phyloP scores from a whole-genome alignment of 2,329 filamentous ascomycete genomes.

The Nemania serpens region DNA sequence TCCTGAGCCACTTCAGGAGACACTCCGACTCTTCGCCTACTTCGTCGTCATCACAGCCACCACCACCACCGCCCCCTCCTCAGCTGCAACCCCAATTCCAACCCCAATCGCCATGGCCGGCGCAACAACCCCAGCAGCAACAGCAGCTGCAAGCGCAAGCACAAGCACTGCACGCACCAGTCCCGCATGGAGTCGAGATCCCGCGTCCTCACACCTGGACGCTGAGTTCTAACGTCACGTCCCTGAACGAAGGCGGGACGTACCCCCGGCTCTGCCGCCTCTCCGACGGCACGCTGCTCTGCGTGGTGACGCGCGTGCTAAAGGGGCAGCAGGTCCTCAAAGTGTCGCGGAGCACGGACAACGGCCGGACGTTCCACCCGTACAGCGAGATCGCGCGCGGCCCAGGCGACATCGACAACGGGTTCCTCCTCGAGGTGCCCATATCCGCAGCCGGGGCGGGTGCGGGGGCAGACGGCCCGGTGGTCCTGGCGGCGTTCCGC shows the following conservation, averaged over 20 bases:
- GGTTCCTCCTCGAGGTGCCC: conserved; percentile 50
- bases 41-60: background rate
- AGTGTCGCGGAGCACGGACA: conserved; percentile 51
- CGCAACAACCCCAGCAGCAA: background rate
- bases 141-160: background rate
- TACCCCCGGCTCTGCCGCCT: conserved; percentile 54
- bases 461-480: conserved; percentile 19
- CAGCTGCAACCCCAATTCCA: background rate
- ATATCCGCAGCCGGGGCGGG: background rate
- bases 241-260: conserved; percentile 47
- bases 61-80: background rate
- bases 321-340: conserved; percentile 46
- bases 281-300: conserved; percentile 51
- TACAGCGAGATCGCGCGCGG: conserved; percentile 51
- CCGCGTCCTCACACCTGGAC: conserved; percentile 25
- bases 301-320: conserved; percentile 49
- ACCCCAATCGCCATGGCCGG: background rate
- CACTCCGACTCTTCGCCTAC: too few species aligned
- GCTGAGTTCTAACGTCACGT: conserved; percentile 49
- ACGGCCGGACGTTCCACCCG: conserved; percentile 46
- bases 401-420: conserved; percentile 52
- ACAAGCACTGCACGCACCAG: background rate
- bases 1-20: conserved; percentile 19
- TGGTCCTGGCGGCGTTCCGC: conserved; percentile 51
- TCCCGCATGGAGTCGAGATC: background rate